phyloP scores from a whole-genome alignment of 495 filamentous ascomycete genomes.

The Wilcoxina mikolae region DNA sequence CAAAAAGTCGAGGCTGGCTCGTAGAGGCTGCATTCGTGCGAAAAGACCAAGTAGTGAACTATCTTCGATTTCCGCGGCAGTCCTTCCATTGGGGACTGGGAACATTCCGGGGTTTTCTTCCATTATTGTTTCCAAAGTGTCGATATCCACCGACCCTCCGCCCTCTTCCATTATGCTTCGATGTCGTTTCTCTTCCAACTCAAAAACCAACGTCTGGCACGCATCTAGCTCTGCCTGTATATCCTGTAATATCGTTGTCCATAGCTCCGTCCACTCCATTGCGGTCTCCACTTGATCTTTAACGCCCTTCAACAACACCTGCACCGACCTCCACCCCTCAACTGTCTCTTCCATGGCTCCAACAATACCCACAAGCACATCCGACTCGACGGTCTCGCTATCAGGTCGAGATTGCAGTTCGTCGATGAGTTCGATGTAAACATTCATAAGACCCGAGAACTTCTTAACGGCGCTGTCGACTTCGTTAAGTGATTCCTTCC shows the following conservation, averaged over 20 bases:
- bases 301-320: constrained; percentile 53
- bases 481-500: constrained; percentile 63
- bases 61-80: constrained; percentile 30
- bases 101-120: constrained; percentile 60
- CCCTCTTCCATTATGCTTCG: constrained; percentile 47
- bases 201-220: constrained; percentile 68
- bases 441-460: constrained; percentile 74
- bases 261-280: constrained; percentile 97
- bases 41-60: constrained; percentile 71
- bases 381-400: constrained; percentile 49
- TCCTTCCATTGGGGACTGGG: constrained; percentile 36
- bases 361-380: constrained; percentile 56
- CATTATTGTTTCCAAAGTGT: constrained; percentile 82
- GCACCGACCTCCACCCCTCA: constrained; percentile 69
- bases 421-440: constrained; percentile 84
- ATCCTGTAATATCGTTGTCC: constrained; percentile 83
- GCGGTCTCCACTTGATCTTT: constrained; percentile 88
- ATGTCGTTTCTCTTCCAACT: constrained; percentile 91
- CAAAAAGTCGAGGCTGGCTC: constrained; percentile 85
- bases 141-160: constrained; percentile 59
- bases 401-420: constrained; percentile 69
- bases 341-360: constrained; percentile 75
- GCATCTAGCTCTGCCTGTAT: constrained; percentile 82
- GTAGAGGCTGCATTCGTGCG: constrained; percentile 83
- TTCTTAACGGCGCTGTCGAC: constrained; percentile 72